A percentile compares a stretch with the other conserved stretches of the same genome.
These are phyloP conservation scores for Tuber magnatum DNA, from an alignment of 495 filamentous ascomycete species.

Conservation along the genomic window DNA sequence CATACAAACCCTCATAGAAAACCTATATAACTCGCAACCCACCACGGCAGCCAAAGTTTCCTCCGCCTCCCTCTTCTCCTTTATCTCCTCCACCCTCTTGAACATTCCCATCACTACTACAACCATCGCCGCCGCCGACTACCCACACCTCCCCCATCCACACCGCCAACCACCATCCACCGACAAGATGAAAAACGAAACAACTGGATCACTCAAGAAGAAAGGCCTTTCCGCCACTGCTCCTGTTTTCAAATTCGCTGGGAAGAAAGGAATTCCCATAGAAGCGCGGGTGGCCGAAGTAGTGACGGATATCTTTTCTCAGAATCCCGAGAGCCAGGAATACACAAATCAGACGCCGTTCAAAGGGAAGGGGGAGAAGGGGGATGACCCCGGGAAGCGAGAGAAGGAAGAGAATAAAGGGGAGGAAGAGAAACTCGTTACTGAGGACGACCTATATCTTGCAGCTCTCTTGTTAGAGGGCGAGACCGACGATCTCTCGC, in stretches of 20 bases:
- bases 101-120: neutral
- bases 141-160: neutral
- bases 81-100: neutral
- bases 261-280: neutral
- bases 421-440: neutral
- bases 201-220: neutral
- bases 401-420: neutral
- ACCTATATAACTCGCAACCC: neutral
- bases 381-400: constrained; percentile 45
- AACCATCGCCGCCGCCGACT: neutral
- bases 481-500: neutral
- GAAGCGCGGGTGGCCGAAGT: neutral
- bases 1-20: neutral
- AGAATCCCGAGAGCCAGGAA: neutral
- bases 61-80: neutral
- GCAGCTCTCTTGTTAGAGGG: neutral
- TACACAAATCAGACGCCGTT: neutral
- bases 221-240: neutral
- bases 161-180: neutral
- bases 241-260: neutral
- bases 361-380: constrained; percentile 40
- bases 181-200: neutral
- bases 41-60: neutral
- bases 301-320: neutral
- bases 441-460: neutral